phyloP scores from a whole-genome alignment of 805 yeast genomes.

The Metschnikowia borealis region DNA sequence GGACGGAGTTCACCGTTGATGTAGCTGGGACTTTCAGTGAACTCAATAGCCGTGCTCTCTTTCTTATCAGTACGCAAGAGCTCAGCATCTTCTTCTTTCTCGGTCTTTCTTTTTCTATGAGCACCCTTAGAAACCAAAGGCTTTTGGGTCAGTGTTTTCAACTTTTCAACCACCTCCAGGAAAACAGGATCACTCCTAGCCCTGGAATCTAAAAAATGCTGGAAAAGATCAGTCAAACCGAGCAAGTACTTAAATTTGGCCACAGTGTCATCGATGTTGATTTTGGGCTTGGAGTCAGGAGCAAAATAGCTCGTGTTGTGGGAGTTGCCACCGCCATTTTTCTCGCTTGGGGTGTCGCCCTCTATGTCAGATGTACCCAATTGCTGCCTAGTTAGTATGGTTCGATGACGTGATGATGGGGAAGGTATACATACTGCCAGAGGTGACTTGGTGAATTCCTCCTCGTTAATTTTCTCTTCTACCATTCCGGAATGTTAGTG shows the following conservation, averaged over 20 bases:
- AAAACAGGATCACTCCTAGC: slow-evolving; percentile 60
- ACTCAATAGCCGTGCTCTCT: slow-evolving; percentile 37
- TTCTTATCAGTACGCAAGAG: slow-evolving; percentile 53
- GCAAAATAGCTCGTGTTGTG: slow-evolving; percentile 27
- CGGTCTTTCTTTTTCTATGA: slow-evolving; percentile 63
- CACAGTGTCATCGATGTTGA: slow-evolving; percentile 57
- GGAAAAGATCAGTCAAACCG: slow-evolving; percentile 61
- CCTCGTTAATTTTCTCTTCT: slow-evolving; percentile 3
- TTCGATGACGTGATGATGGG: no score
- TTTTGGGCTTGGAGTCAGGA: slow-evolving; percentile 31
- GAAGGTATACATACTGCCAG: slow-evolving; percentile 14
- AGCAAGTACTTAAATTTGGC: slow-evolving; percentile 64
- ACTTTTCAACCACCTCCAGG: slow-evolving; percentile 45
- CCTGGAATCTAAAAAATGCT: slow-evolving; percentile 62
- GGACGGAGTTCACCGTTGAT: slow-evolving; percentile 61
- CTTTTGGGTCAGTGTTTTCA: slow-evolving; percentile 16
- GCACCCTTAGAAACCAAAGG: slow-evolving; percentile 14
- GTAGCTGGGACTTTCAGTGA: slow-evolving; percentile 49
- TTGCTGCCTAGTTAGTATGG: slow-evolving; percentile 3
- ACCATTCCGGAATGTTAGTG: slow-evolving; percentile 1
- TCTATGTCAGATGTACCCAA: slow-evolving; percentile 5
- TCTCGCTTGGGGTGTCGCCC: background rate
- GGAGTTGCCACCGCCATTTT: background rate
- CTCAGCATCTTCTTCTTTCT: slow-evolving; percentile 76
- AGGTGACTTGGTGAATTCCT: slow-evolving; percentile 12